Conservation (phyloP, 768 basidiomycete genomes). For the Phylloporus sp. region DNA sequence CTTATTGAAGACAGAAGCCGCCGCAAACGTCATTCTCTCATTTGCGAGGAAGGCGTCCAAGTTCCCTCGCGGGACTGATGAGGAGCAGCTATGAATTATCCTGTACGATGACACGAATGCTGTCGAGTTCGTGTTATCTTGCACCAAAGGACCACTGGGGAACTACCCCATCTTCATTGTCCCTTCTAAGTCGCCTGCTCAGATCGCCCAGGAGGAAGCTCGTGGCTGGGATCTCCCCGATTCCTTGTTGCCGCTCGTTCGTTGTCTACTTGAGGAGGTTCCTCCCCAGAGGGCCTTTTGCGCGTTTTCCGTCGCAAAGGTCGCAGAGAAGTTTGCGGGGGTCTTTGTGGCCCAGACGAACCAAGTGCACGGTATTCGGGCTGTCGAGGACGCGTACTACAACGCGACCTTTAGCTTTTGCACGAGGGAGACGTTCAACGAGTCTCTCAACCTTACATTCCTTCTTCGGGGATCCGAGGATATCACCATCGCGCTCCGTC, state of each 20-base stretch:
- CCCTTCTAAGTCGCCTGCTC: constrained; percentile 37
- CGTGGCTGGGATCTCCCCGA: constrained; percentile 31
- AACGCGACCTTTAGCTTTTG: constrained; percentile 54
- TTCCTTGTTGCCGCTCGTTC: constrained; percentile 41
- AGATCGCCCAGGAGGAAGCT: constrained; percentile 26
- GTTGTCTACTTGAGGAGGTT: constrained; percentile 34
- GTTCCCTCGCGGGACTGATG: background rate
- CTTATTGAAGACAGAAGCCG: constrained; percentile 27
- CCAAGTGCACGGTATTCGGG: constrained; percentile 20
- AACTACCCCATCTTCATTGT: constrained; percentile 66
- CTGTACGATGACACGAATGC: constrained; percentile 12
- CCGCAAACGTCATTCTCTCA: constrained; percentile 40
- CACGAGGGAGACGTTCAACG: constrained; percentile 39
- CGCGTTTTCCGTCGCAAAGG: constrained; percentile 50
- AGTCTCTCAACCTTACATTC: background rate
- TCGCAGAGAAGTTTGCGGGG: constrained; percentile 43
- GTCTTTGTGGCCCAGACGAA: constrained; percentile 38
- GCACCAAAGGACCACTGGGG: constrained; percentile 51
- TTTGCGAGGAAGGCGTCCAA: constrained; percentile 31
- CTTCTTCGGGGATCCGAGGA: constrained; percentile 9
- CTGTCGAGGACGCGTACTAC: constrained; percentile 48
- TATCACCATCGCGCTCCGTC: constrained; percentile 27
- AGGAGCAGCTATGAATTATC: constrained; percentile 31
- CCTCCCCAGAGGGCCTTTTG: constrained; percentile 51
- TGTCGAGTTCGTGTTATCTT: constrained; percentile 47